Base-by-base conservation (phyloP, 805 yeast species). In the Wickerhamiella azymoides region DNA sequence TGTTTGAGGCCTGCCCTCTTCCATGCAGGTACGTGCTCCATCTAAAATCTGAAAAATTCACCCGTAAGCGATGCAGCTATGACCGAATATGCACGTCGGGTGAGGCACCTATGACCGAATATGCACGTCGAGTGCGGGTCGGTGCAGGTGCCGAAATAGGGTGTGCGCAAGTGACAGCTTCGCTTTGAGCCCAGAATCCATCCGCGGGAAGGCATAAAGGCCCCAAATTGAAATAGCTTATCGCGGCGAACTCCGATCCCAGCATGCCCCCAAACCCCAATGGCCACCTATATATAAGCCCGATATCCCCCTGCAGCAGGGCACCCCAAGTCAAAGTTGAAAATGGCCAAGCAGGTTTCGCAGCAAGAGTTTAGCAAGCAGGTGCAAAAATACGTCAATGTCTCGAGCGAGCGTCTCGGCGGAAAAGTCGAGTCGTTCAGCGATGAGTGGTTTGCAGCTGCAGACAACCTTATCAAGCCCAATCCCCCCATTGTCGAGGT, bases 361-460 rank as follows among this genome's bases (percentile, higher is more conserved):
- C 50, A 53, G 21, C 44, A 43, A 33, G 57, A 49, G n/a, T 57
- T 57, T 47, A 45, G 47, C 19, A 35, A 36, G 9, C 50, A 50
- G 2, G 46, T 47, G 5, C 42, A 56, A 19, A 49, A 53, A 33
- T 56, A 57, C 40, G 52, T 57, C 8, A 94, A 92, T 58, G 89
- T 92, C 13, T 74, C 85, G 51, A 92, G 92, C 39, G 83, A 77
- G 51, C 80, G 81, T 57, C 65, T 89, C 4, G 96, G 95, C 5
- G 95, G 95, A 2, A 61, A 72, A 49, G 76, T 85, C 5, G 57
- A 83, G 18, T 62, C 72, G 13, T 76, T 72, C 56, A 79, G 92
- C 36, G 95, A 89, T 60, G 94, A 89, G 65, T 89, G 93, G 92
- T 89, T 89, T 65, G 97, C 96, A 1, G 89, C 77, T 37, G 97